These are phyloP conservation scores for Polyporus arcularius DNA, from an alignment of 768 basidiomycete genomes.

Conservation along the genomic window DNA sequence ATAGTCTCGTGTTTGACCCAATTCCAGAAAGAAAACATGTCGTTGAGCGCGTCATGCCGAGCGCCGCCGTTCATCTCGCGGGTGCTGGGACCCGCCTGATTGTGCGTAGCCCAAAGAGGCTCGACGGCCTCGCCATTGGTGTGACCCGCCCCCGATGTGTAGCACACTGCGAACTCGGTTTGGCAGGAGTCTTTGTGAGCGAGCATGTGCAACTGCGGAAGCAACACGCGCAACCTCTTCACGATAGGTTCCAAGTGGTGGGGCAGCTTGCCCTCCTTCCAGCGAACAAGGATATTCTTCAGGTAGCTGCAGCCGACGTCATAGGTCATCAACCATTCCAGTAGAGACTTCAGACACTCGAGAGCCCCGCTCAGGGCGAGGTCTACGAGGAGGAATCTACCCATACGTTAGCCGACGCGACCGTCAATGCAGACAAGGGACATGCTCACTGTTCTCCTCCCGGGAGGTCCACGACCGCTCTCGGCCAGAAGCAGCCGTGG, in stretches of 20 bases:
- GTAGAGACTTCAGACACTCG: no score
- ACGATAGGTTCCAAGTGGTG: not conserved
- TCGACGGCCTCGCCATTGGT: slow-evolving; percentile 1
- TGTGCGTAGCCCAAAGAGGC: not conserved
- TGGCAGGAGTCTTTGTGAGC: slow-evolving; percentile 6
- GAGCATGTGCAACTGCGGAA: not conserved
- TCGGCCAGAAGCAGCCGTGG: not conserved
- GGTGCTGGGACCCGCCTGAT: not conserved
- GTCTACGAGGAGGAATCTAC: no score
- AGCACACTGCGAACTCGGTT: not conserved
- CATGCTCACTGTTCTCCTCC: not conserved
- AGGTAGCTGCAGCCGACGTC: not conserved
- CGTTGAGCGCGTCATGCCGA: not conserved
- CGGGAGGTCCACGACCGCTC: not conserved
- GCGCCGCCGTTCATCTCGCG: slow-evolving; percentile 4
- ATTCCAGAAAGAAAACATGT: not conserved
- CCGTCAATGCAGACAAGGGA: not conserved
- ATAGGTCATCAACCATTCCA: not conserved
- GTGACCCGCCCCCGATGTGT: not conserved
- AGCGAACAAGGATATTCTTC: not conserved
- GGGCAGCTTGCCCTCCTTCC: not conserved
- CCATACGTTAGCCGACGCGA: no score
- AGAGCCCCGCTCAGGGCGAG: no score
- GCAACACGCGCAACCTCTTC: not conserved
- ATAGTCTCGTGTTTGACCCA: not conserved